Evolutionary conservation across 2,329 filamentous ascomycete genomes (phyloP).

Genomic region (Ilyonectria destructans): DNA sequence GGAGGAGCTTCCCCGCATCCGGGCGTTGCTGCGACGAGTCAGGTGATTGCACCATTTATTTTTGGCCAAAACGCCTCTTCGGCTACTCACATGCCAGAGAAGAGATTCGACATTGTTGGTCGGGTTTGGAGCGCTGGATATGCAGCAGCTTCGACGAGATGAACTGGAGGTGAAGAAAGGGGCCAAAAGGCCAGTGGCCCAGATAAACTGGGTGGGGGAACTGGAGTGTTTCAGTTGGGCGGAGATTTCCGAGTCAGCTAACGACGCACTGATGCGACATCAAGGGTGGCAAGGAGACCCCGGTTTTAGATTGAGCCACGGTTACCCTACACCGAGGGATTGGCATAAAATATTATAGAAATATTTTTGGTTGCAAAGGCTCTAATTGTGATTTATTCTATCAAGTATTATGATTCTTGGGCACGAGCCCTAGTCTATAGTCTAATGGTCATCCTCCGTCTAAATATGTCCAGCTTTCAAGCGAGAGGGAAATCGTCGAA

Average conservation of each 20-base stretch:
- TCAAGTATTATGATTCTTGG: not conserved
- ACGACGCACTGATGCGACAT: not conserved
- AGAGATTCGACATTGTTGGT: not conserved
- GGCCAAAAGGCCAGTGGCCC: not conserved
- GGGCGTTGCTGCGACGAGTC: constrained; percentile 1
- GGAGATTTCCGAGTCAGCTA: not conserved
- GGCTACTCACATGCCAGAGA: not conserved
- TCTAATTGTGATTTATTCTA: not conserved
- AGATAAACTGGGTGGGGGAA: not conserved
- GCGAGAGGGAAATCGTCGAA: not conserved
- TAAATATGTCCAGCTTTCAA: not conserved
- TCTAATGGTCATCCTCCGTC: not conserved
- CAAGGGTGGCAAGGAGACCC: too few relatives aligned
- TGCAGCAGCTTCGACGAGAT: not conserved
- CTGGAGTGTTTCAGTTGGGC: constrained; percentile 1
- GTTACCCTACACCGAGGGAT: not conserved
- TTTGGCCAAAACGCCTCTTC: not conserved
- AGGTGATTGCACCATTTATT: not conserved
- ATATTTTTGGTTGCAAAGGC: not conserved
- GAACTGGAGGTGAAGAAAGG: not conserved
- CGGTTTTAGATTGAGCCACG: not conserved
- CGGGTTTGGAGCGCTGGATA: not conserved
- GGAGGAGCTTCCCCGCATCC: constrained; percentile 1
- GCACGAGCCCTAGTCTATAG: not conserved
- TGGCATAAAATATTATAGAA: too few relatives aligned